Evolutionary conservation across 768 basidiomycete genomes (phyloP).

Genomic region (Boletus rufocinnamomeus): DNA sequence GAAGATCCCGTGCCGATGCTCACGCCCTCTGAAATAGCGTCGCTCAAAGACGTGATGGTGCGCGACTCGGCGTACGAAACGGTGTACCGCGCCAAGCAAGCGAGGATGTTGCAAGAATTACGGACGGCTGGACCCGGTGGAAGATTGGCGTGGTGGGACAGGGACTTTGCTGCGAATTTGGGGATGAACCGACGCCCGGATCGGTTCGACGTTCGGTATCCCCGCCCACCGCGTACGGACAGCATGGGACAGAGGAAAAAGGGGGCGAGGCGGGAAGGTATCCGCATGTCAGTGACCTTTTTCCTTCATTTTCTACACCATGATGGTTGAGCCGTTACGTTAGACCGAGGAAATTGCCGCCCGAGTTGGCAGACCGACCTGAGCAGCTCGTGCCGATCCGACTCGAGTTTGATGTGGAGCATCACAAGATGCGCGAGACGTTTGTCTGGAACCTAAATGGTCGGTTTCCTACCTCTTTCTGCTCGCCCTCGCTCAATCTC

Average conservation of each 20-base stretch:
- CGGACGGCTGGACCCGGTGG: constrained; percentile 45
- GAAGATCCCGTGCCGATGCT: constrained; percentile 33
- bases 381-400: constrained; percentile 93
- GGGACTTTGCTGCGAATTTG: constrained; percentile 43
- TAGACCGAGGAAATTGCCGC: constrained; percentile 62
- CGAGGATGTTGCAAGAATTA: constrained; percentile 53
- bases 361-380: constrained; percentile 57
- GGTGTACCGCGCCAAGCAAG: constrained; percentile 49
- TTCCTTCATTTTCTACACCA: neutral
- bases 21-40: constrained; percentile 33
- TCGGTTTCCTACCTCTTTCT: constrained; percentile 38
- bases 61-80: constrained; percentile 50
- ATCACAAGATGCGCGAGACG: constrained; percentile 91
- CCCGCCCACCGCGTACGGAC: constrained; percentile 44
- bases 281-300: constrained; percentile 69
- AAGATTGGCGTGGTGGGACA: constrained; percentile 64
- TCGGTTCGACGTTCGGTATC: constrained; percentile 58
- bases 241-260: constrained; percentile 46
- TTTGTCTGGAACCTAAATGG: constrained; percentile 97
- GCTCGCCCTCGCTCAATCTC: neutral
- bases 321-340: constrained; percentile 2
- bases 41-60: constrained; percentile 39
- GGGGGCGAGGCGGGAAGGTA: constrained; percentile 61
- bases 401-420: constrained; percentile 95
- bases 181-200: constrained; percentile 32